Conservation (phyloP, 2,329 filamentous ascomycete genomes). For the Dothistroma septosporum region DNA sequence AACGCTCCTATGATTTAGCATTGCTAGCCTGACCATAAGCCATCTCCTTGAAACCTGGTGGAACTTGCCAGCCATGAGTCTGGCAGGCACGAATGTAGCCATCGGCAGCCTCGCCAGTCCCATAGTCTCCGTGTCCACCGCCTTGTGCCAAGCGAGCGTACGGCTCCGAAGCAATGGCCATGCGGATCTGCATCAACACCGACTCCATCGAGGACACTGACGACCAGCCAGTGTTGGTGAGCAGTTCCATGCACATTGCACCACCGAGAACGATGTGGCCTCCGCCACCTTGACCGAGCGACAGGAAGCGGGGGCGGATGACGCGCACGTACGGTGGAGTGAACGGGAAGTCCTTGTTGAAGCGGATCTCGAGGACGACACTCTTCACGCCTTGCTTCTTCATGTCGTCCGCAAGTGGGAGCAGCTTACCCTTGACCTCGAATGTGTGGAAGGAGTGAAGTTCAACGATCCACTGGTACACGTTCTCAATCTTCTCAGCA, state of each 20-base stretch:
- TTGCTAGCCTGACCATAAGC: conserved; percentile 29
- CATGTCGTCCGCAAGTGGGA: conserved; percentile 75
- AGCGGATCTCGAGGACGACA: conserved; percentile 77
- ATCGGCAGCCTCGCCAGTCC: conserved; percentile 64
- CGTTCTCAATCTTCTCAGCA: conserved; percentile 60
- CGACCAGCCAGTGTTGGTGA: conserved; percentile 80
- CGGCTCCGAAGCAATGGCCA: conserved; percentile 69
- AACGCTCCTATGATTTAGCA: neutral
- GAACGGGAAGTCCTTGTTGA: conserved; percentile 70
- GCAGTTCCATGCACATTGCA: conserved; percentile 69
- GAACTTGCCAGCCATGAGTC: conserved; percentile 69
- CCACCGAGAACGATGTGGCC: conserved; percentile 83
- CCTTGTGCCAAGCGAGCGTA: conserved; percentile 61
- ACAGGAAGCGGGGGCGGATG: conserved; percentile 72
- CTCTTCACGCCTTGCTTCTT: conserved; percentile 57
- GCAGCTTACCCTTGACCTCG: conserved; percentile 28
- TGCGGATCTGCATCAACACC: conserved; percentile 72
- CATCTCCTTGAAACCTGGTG: conserved; percentile 56
- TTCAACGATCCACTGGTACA: conserved; percentile 90
- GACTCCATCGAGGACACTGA: conserved; percentile 70
- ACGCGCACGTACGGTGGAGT: conserved; percentile 81
- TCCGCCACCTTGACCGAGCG: conserved; percentile 68
- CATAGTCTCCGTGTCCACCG: conserved; percentile 47
- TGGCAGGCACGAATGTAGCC: conserved; percentile 67
- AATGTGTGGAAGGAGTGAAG: conserved; percentile 67